Percentiles rank a stretch among this genome's conserved stretches.
These are phyloP conservation scores for Chaetomiaceae sp. DNA, from an alignment of 2,329 filamentous ascomycete genomes.

Conservation along the genomic window DNA sequence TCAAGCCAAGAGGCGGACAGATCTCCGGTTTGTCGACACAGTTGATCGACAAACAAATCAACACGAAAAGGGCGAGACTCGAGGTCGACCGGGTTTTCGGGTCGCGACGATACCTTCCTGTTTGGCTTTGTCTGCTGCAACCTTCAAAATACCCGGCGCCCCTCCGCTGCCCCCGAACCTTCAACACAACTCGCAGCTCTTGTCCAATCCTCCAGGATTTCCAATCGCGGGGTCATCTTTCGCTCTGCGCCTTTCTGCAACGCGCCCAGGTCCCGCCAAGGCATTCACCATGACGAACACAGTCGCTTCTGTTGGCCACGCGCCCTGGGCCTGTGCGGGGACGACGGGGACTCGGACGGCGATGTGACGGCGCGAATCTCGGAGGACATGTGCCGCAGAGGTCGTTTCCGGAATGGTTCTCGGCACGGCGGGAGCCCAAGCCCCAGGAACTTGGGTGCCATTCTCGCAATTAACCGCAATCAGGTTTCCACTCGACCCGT, in stretches of 20 bases:
- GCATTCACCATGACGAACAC: conserved; percentile 1
- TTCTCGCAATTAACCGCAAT: conserved; percentile 5
- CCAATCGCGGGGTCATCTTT: conserved; percentile 3
- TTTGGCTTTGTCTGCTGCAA: conserved; percentile 1
- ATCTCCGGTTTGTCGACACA: not conserved
- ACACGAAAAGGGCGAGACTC: not conserved
- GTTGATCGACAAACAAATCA: not conserved
- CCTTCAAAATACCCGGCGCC: conserved; percentile 4
- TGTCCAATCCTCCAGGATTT: not conserved
- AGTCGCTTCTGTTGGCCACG: not conserved
- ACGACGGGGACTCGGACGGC: not conserved
- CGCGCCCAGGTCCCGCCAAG: not conserved
- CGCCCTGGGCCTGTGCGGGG: too few species aligned
- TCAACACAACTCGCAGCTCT: too few species aligned
- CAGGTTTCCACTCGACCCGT: not conserved
- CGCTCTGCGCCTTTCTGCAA: not conserved
- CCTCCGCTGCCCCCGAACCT: not conserved
- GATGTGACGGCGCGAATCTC: conserved; percentile 8
- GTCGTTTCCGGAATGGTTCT: conserved; percentile 23
- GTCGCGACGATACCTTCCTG: conserved; percentile 11
- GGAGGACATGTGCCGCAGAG: conserved; percentile 21
- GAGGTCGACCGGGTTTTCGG: conserved; percentile 11
- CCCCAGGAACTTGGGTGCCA: conserved; percentile 20
- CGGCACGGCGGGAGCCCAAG: conserved; percentile 26
- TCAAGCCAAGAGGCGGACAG: too few species aligned